Evolutionary conservation across 1,284 basidiomycete species (phyloP).

Genomic region (Irpex lacteus): DNA sequence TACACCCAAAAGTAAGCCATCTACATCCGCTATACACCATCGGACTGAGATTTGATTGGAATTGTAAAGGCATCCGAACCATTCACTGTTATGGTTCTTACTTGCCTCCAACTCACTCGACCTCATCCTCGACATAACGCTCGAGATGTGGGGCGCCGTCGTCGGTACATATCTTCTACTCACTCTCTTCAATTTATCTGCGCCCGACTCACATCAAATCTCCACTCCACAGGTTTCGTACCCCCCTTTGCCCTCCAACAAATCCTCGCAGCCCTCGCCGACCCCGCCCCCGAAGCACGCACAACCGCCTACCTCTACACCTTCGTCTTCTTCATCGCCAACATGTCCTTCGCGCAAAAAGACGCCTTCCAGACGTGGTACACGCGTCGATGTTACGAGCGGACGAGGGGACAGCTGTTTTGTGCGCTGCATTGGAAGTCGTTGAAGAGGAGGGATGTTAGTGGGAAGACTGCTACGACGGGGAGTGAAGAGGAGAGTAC

Average conservation of each 20-base stretch:
- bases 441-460: slow-evolving; percentile 59
- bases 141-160: slow-evolving; percentile 61
- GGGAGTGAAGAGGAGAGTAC: slow-evolving; percentile 35
- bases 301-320: slow-evolving; percentile 68
- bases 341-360: slow-evolving; percentile 67
- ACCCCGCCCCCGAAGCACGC: slow-evolving; percentile 44
- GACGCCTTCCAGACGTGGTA: slow-evolving; percentile 69
- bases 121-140: slow-evolving; percentile 53
- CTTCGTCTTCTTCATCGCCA: slow-evolving; percentile 60
- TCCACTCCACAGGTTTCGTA: slow-evolving; percentile 55
- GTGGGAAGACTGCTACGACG: slow-evolving; percentile 44
- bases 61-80: slow-evolving; percentile 48
- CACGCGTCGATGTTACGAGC: slow-evolving; percentile 61
- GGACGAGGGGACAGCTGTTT: slow-evolving; percentile 67
- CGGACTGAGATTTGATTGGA: neutral
- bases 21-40: neutral
- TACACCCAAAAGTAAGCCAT: slow-evolving; percentile 42
- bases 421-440: slow-evolving; percentile 73
- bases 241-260: slow-evolving; percentile 60
- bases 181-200: too few species aligned
- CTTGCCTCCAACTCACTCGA: slow-evolving; percentile 73
- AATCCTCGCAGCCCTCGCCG: slow-evolving; percentile 48
- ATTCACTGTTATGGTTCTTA: slow-evolving; percentile 62
- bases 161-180: slow-evolving; percentile 40
- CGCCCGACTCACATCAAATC: too few species aligned